phyloP scores from a whole-genome alignment of 257 asterid genomes.

The Sherardia arvensis region DNA sequence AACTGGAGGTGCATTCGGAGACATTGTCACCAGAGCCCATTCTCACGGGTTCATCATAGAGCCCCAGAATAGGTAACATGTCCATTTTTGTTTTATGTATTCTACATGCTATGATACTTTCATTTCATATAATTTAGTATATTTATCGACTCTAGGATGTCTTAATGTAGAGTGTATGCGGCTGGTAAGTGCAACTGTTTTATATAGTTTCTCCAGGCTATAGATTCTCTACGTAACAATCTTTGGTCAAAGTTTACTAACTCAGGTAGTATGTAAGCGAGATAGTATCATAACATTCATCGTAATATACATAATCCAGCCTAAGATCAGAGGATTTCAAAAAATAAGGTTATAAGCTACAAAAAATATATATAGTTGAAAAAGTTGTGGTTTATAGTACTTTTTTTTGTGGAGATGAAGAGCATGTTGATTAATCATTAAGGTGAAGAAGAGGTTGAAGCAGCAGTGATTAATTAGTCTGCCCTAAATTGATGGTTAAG shows the following conservation, averaged over 20 bases:
- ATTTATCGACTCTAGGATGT: background rate
- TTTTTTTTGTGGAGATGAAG: no score
- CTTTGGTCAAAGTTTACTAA: no score
- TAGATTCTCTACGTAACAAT: background rate
- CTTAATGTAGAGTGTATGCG: background rate
- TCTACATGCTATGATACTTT: background rate
- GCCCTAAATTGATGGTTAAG: no score
- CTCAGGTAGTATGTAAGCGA: background rate
- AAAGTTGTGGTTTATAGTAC: no score
- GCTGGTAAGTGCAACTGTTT: background rate
- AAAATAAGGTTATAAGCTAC: no score
- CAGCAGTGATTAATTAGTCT: no score
- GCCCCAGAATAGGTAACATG: constrained; percentile 8
- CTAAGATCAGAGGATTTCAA: no score
- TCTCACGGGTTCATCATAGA: constrained; percentile 11
- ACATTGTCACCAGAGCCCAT: constrained; percentile 4
- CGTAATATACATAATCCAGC: background rate
- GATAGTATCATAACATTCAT: background rate
- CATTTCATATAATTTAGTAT: no score
- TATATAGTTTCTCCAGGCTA: no score
- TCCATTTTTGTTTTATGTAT: background rate
- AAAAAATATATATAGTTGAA: no score
- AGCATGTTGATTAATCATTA: no score
- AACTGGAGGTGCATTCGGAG: constrained; percentile 10
- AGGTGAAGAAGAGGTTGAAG: no score